These are phyloP conservation scores for Acanthamoeba sp. DNA, from an alignment of 208 protist species.

Conservation along the genomic window DNA sequence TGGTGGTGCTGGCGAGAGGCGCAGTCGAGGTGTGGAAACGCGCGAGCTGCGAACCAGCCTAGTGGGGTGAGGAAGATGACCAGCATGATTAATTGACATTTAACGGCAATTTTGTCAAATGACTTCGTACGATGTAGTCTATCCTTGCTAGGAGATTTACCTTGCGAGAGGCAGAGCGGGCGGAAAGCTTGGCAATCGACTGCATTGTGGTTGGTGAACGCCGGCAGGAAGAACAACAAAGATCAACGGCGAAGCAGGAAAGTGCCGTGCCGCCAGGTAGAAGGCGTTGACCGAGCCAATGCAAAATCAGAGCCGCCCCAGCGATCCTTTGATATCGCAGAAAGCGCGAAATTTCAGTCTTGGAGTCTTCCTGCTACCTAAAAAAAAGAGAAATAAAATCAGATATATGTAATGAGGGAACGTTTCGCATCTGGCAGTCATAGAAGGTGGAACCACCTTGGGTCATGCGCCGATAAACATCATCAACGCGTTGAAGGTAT, in stretches of 20 bases:
- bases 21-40: background rate
- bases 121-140: no score
- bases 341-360: background rate
- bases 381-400: no score
- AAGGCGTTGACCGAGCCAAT: background rate
- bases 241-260: background rate
- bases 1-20: constrained; percentile 18
- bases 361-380: no score
- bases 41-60: background rate
- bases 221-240: background rate
- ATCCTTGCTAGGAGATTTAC: no score
- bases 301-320: background rate
- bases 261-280: no score
- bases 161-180: background rate
- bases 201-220: background rate
- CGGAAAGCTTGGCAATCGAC: constrained; percentile 1
- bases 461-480: no score
- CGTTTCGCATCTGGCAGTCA: no score
- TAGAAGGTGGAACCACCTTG: no score
- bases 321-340: background rate
- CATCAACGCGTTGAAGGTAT: no score
- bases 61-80: background rate
- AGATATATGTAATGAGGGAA: no score
- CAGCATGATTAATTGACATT: background rate
- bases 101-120: background rate